phyloP scores from a whole-genome alignment of 148 eudicot genomes.

The Rhododendron ovatum region DNA sequence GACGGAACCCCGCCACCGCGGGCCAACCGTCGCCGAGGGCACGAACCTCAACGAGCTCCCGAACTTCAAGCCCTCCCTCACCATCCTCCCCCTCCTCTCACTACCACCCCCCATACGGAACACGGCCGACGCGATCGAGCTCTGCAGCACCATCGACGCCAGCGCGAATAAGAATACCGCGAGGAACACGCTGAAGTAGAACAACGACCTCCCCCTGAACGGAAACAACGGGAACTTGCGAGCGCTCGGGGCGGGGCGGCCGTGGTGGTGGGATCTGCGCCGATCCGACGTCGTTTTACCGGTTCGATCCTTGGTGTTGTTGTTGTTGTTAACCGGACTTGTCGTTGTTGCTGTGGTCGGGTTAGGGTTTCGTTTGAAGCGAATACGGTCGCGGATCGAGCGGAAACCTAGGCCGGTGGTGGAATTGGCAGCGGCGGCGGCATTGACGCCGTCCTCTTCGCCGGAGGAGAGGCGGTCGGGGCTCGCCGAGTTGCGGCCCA shows the following conservation, averaged over 20 bases:
- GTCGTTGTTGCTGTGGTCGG: not conserved
- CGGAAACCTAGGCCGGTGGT: constrained; percentile 41
- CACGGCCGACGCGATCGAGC: constrained; percentile 55
- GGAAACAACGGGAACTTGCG: constrained; percentile 37
- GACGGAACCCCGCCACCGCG: not conserved
- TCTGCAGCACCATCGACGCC: constrained; percentile 75
- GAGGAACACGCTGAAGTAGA: constrained; percentile 48
- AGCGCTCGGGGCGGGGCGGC: constrained; percentile 13
- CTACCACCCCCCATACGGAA: constrained; percentile 33
- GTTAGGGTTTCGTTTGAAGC: constrained; percentile 51
- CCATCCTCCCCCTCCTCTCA: constrained; percentile 28
- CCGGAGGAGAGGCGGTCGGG: constrained; percentile 19
- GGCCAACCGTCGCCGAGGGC: constrained; percentile 7
- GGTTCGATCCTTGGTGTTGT: constrained; percentile 12
- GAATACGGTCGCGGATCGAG: constrained; percentile 59
- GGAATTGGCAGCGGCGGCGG: not conserved
- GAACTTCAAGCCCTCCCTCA: constrained; percentile 35
- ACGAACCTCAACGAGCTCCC: constrained; percentile 69
- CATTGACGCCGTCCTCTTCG: constrained; percentile 13
- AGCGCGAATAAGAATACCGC: constrained; percentile 60
- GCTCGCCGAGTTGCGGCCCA: constrained; percentile 29
- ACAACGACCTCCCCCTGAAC: constrained; percentile 49
- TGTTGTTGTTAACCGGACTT: not conserved
- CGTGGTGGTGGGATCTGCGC: constrained; percentile 37
- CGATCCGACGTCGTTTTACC: constrained; percentile 33